phyloP scores from a whole-genome alignment of 2,329 filamentous ascomycete genomes.

The Acarospora socialis region DNA sequence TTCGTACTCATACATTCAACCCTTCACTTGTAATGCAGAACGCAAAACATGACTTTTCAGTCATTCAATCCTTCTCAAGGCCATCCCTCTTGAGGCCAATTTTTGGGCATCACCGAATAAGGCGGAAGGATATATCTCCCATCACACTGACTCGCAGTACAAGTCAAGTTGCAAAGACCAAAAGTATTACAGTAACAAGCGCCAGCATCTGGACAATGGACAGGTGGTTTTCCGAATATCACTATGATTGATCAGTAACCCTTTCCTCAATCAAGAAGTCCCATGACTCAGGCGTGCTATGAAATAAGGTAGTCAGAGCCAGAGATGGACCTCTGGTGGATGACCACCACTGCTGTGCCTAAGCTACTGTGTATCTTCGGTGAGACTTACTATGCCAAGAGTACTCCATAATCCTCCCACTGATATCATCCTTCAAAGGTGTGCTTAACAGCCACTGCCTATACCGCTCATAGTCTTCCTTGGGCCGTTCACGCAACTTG shows the following conservation, averaged over 20 bases:
- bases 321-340: neutral
- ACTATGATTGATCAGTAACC: constrained; percentile 24
- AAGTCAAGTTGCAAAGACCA: constrained; percentile 40
- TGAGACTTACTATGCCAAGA: constrained; percentile 42
- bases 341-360: too few species aligned
- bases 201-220: constrained; percentile 46
- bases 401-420: constrained; percentile 42
- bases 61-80: too few species aligned
- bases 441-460: constrained; percentile 37
- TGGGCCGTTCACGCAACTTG: constrained; percentile 31
- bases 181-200: constrained; percentile 56
- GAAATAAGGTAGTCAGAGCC: neutral
- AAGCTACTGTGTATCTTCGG: too few species aligned
- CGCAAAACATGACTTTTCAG: too few species aligned
- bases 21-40: too few species aligned
- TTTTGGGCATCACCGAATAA: constrained; percentile 42
- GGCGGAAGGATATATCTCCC: constrained; percentile 46
- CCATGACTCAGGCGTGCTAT: too few species aligned
- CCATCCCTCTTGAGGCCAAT: constrained; percentile 48
- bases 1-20: too few species aligned
- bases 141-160: constrained; percentile 34
- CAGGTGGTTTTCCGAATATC: constrained; percentile 42
- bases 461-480: constrained; percentile 34
- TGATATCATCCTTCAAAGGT: constrained; percentile 32
- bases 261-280: neutral